Evolutionary conservation across 768 basidiomycete species (phyloP), one percentile per base, ranked within the genome.

Genomic region (Strobilomyces echinocephalus): DNA sequence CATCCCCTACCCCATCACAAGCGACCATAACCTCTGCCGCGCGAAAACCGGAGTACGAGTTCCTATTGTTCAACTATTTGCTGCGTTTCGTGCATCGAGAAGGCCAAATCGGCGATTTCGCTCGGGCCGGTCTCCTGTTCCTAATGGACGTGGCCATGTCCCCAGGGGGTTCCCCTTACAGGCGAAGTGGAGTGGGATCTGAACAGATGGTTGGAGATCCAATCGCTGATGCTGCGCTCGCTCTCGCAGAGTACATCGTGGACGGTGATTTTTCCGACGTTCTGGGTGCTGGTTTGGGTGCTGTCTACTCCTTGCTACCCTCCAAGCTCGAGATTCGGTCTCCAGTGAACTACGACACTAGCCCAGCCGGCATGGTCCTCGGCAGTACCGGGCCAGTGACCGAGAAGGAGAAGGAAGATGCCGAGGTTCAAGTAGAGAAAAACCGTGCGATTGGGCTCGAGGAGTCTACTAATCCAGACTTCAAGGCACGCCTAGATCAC

Each of bases 211-310:
- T 43, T 20, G 58, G 67, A 18, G 91, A 95, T 65, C 86, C 93
- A 4, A 80, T 91, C 39, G 82, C 81, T 30, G 92, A 94, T 64
- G 91, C 92, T 1, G 88, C 88, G 1, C 76, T 95, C 40, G 88
- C 91, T 8, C 75, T 98, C 36, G 91, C 91, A 18, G 92, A 95
- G 65, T 97, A 92, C 66, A 90, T 97, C 48, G 79, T 97, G 16
- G 91, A 95, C 63, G 91, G 94, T n/a, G 95, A 97, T 70, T 95
- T 97, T 68, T 91, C 93, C n/a, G 94, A 97, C 58, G 95, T 98
- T 11, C 81, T 98, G 43, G 92, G 87, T 16, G 95, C 95, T 4
- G 93, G 94, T 15, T 69, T 98, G 11, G 87, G 92, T 4, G 95
- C 95, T 0, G 88, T 95, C 2, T 97, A 95, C 65, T 97, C 93